Conservation (phyloP, 768 basidiomycete species). For the Amanita subjunquillea region DNA sequence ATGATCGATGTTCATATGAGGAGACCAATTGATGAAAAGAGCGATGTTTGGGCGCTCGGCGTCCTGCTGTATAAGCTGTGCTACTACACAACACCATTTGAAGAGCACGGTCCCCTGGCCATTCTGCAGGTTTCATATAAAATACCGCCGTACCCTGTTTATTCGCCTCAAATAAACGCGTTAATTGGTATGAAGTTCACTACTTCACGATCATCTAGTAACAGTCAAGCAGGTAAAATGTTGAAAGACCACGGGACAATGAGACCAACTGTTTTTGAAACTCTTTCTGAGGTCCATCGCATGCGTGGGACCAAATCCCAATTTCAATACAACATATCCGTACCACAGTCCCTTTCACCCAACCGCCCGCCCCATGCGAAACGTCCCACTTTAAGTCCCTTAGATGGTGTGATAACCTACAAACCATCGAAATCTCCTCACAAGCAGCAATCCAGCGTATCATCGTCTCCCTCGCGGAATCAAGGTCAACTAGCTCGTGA, state of each 20-base stretch:
- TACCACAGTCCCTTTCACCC: slow-evolving; percentile 36
- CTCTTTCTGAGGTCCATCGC: slow-evolving; percentile 73
- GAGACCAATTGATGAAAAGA: slow-evolving; percentile 84
- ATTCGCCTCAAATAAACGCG: slow-evolving; percentile 73
- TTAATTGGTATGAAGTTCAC: slow-evolving; percentile 57
- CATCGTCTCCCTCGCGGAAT: slow-evolving; percentile 23
- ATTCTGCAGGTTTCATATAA: slow-evolving; percentile 96
- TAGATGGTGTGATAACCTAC: slow-evolving; percentile 21
- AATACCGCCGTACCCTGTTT: slow-evolving; percentile 81
- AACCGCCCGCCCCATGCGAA: slow-evolving; percentile 20
- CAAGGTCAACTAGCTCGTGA: slow-evolving; percentile 64
- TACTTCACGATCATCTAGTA: slow-evolving; percentile 7
- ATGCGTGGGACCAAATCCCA: slow-evolving; percentile 82
- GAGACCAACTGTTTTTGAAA: slow-evolving; percentile 81
- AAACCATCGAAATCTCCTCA: slow-evolving; percentile 7
- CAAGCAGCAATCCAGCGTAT: slow-evolving; percentile 10
- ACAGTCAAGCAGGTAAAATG: slow-evolving; percentile 61
- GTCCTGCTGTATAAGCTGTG: slow-evolving; percentile 97
- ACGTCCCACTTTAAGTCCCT: slow-evolving; percentile 14
- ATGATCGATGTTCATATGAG: slow-evolving; percentile 90
- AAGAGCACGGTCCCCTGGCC: slow-evolving; percentile 93
- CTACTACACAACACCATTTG: slow-evolving; percentile 98
- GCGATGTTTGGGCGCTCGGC: slow-evolving; percentile 96
- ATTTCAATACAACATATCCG: slow-evolving; percentile 55
- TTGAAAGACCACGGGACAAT: slow-evolving; percentile 83